Evolutionary conservation across 768 basidiomycete species (phyloP).

Genomic region (Dacryopinax spathularia): DNA sequence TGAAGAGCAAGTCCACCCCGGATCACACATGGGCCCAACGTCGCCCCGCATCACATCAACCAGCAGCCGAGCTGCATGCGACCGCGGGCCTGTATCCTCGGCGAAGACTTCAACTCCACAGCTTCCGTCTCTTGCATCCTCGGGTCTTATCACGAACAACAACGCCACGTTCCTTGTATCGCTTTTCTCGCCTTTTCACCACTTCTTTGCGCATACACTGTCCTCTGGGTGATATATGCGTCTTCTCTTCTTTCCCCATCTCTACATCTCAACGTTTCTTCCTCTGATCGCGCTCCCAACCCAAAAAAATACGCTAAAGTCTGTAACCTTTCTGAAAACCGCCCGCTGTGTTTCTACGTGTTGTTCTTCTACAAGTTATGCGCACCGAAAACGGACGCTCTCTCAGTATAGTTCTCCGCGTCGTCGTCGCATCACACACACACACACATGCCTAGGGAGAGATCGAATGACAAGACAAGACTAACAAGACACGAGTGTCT

Average conservation of each 20-base stretch:
- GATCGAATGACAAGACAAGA: too few species aligned
- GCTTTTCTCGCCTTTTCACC: neutral
- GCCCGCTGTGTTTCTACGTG: slow-evolving; percentile 2
- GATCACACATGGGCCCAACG: neutral
- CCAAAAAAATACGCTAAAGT: neutral
- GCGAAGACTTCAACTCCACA: neutral
- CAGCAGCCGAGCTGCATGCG: neutral
- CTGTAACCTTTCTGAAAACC: neutral
- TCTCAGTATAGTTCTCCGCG: neutral
- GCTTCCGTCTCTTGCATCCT: neutral
- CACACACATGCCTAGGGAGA: too few species aligned
- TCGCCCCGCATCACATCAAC: neutral
- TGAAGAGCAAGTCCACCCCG: too few species aligned
- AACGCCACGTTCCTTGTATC: slow-evolving; percentile 1
- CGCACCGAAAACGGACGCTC: neutral
- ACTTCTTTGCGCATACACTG: neutral
- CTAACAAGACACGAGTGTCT: neutral
- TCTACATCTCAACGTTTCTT: neutral
- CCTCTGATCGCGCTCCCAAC: neutral
- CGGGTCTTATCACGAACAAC: neutral
- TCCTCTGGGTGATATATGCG: slow-evolving; percentile 1
- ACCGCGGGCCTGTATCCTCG: neutral
- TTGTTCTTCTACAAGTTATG: neutral
- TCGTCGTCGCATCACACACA: too few species aligned
- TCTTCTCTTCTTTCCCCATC: neutral